Evolutionary conservation across 2,329 filamentous ascomycete species (phyloP), one percentile per base, ranked within the genome.

Genomic region (Aspergillus calidoustus): DNA sequence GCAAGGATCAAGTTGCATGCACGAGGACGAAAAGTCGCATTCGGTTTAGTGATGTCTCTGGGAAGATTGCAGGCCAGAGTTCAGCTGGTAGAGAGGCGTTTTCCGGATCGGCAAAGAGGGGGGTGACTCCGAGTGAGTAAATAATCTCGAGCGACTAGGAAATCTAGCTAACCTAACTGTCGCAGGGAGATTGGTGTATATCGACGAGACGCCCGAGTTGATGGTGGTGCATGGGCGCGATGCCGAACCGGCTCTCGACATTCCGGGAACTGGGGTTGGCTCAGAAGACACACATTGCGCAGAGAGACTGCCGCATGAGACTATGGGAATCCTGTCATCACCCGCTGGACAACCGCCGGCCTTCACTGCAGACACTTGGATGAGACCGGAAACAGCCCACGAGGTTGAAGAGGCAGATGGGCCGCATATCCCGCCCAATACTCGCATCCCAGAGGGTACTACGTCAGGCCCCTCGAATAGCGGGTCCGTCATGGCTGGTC

Each of bases 181-280:
- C 1, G 22, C 4, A 57, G 54, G 5, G 23, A 57, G 50, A 19
- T 34, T 57, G 4, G 34, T 57, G 5, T 57, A 57, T 17, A 41
- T 57, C n/a, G 54, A 57, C 9, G 54, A 57, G 46, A 57, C 54
- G 22, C 19, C 54, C 1, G 54, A 57, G 19, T 44, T 57, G 54
- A 28, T 11, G 7, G 54, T 47, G 3, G 9, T 49, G 1, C 50
- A 57, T 19, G 17, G 31, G 4, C 15, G 23, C 0, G 47, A 43
- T 28, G 54, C 23, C 22, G 54, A 49, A 7, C 2, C 17, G 22
- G 13, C 8, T 22, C 34, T 15, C 9, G 8, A 41, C 1, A 41
- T 11, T 15, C 34, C 13, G 1, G 2, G 3, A 9, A 9, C n/a
- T 17, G 44, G 3, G 15, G 3, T 22, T 22, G 30, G 7, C 25